Evolutionary conservation across 331 rosid species (phyloP).

Genomic region (Telfairia occidentalis): DNA sequence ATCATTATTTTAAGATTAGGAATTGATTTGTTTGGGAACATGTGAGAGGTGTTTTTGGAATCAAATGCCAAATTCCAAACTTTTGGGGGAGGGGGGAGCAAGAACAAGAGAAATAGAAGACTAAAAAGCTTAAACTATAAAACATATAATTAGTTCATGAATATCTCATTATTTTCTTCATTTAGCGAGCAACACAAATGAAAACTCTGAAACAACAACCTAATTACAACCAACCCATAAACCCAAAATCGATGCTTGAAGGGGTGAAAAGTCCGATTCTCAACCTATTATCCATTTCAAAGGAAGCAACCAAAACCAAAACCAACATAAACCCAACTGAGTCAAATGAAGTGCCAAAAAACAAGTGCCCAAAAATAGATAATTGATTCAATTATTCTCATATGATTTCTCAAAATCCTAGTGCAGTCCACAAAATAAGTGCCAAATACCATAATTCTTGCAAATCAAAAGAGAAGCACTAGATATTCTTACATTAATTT

Average conservation of each 20-base stretch:
- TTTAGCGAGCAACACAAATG: constrained; percentile 53
- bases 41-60: neutral
- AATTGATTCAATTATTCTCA: neutral
- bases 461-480: neutral
- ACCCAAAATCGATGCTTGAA: constrained; percentile 28
- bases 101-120: constrained; percentile 10
- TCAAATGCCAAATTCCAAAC: neutral
- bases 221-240: constrained; percentile 24
- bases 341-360: neutral
- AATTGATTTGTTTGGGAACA: neutral
- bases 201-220: constrained; percentile 41
- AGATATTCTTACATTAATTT: neutral
- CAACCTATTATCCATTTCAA: constrained; percentile 24
- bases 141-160: neutral
- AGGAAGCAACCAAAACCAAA: neutral
- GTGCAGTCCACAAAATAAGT: neutral
- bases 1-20: neutral
- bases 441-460: neutral
- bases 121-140: neutral
- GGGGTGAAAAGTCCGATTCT: constrained; percentile 30
- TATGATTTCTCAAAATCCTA: neutral
- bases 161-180: constrained; percentile 66
- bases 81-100: neutral
- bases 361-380: neutral
- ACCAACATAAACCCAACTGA: neutral